Evolutionary conservation across 1,284 basidiomycete species (phyloP), one percentile per base, ranked within the genome.

Genomic region (Melampsora larici-populina): DNA sequence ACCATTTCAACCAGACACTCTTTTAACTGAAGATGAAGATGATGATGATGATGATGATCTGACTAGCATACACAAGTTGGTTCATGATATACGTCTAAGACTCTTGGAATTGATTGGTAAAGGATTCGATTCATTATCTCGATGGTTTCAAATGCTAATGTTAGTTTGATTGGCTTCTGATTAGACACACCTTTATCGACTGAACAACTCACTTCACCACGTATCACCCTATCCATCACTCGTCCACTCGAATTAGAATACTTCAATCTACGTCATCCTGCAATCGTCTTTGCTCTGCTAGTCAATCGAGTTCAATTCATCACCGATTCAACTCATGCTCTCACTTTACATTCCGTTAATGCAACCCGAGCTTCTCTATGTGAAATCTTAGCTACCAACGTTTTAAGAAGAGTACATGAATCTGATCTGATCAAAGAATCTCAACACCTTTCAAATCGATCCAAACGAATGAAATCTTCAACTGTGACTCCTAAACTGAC

Each of bases 321-420:
- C 46, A 77, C 66, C 21, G 75, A 77, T 62, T 70, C 75, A 36
- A 70, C 67, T 49, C 75, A 77, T 65, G 67, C 67, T 18, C 67
- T 77, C 40, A 62, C 75, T 43, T 48, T 77, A 6, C 75, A 77
- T 69, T 80, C 79, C 0, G 72, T 82, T 40, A 81, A 81, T 78
- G 80, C 80, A 40, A 79, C 81, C 7, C 63, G 81, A 5, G 82
- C 82, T 2, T 79, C 79, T 21, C 63, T 83, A 1, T 83, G 82
- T 78, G 82, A 83, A 76, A 76, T 82, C 24, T 76, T 83, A 15
- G 82, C 82, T 0, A 79, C 80, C 66, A 80, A 80, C 64, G 66
- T 83, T 1, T 62, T 83, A 8, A 78, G 81, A 8, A 76, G 73
- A 67, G 40, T 79, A 9, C 79, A 79, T 63, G 62, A 80, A 60